These are phyloP conservation scores for Schizosaccharomyces lindneri DNA, from an alignment of 805 yeast genomes.

Conservation along the genomic window DNA sequence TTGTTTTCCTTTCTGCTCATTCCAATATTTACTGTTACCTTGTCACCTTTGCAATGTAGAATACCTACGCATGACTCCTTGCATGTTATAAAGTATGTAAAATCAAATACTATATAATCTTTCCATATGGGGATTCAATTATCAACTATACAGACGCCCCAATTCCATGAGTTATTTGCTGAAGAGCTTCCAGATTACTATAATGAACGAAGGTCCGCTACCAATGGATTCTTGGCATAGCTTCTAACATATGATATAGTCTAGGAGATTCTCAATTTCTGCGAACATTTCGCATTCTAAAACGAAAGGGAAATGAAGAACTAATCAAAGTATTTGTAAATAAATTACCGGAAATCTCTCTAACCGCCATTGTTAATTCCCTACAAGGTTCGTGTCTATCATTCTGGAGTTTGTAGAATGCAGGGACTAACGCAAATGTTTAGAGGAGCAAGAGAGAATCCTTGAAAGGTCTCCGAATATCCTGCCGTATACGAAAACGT, in stretches of 20 bases:
- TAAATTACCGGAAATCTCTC: slow-evolving; percentile 3
- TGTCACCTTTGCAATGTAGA: too few species aligned
- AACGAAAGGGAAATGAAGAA: slow-evolving; percentile 35
- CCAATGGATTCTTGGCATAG: background rate
- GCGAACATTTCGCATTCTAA: slow-evolving; percentile 62
- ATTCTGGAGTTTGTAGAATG: slow-evolving; percentile 8
- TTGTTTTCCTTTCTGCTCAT: too few species aligned
- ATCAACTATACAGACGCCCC: background rate
- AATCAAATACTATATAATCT: background rate
- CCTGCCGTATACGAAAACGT: slow-evolving; percentile 42
- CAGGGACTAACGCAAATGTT: slow-evolving; percentile 10
- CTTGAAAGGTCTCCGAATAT: slow-evolving; percentile 33
- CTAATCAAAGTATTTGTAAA: slow-evolving; percentile 67
- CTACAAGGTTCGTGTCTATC: slow-evolving; percentile 1
- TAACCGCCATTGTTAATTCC: background rate
- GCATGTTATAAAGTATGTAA: too few species aligned
- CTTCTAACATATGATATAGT: background rate
- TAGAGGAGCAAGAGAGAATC: slow-evolving; percentile 6
- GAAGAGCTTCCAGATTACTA: background rate
- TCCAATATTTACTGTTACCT: too few species aligned
- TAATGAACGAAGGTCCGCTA: background rate
- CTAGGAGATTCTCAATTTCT: slow-evolving; percentile 32
- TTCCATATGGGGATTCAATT: background rate
- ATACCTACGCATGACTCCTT: too few species aligned
- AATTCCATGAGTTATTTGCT: background rate